Conservation (phyloP, 2,329 filamentous ascomycete genomes). For the Claviceps sorghi region DNA sequence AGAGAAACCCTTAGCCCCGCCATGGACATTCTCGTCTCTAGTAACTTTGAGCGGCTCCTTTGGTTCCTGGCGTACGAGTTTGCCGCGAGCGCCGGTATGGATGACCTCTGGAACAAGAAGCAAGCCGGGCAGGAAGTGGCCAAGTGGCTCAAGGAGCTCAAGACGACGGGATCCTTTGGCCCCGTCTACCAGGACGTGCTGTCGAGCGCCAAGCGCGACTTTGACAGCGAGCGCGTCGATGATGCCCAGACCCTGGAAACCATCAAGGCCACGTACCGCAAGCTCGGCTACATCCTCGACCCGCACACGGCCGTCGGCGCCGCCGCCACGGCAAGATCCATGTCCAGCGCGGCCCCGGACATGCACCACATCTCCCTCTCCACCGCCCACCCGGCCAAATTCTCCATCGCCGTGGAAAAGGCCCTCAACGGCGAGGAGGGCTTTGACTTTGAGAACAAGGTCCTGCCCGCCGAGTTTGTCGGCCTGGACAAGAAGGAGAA, state of each 20-base stretch:
- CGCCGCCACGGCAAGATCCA: slow-evolving; percentile 57
- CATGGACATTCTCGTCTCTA: slow-evolving; percentile 94
- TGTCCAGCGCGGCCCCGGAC: slow-evolving; percentile 34
- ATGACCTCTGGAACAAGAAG: slow-evolving; percentile 50
- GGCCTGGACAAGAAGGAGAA: slow-evolving; percentile 65
- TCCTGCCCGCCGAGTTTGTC: slow-evolving; percentile 69
- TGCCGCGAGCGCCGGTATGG: slow-evolving; percentile 42
- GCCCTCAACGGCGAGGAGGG: slow-evolving; percentile 57
- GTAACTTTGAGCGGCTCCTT: slow-evolving; percentile 89
- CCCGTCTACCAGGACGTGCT: slow-evolving; percentile 63
- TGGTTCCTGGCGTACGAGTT: slow-evolving; percentile 82
- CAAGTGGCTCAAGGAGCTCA: slow-evolving; percentile 66
- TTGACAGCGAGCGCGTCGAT: slow-evolving; percentile 64
- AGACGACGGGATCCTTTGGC: slow-evolving; percentile 65
- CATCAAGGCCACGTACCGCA: slow-evolving; percentile 40
- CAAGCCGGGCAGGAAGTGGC: slow-evolving; percentile 63
- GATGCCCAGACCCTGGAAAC: slow-evolving; percentile 54
- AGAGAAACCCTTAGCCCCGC: slow-evolving; percentile 88
- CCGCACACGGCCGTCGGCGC: slow-evolving; percentile 86
- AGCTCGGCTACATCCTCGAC: slow-evolving; percentile 68
- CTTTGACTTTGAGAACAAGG: slow-evolving; percentile 60
- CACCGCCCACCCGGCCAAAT: slow-evolving; percentile 94
- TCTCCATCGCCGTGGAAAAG: slow-evolving; percentile 67
- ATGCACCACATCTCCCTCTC: slow-evolving; percentile 70
- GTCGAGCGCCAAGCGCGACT: slow-evolving; percentile 53